Conservation (phyloP, 768 basidiomycete species). For the Chalciporus pseudorubinellus region DNA sequence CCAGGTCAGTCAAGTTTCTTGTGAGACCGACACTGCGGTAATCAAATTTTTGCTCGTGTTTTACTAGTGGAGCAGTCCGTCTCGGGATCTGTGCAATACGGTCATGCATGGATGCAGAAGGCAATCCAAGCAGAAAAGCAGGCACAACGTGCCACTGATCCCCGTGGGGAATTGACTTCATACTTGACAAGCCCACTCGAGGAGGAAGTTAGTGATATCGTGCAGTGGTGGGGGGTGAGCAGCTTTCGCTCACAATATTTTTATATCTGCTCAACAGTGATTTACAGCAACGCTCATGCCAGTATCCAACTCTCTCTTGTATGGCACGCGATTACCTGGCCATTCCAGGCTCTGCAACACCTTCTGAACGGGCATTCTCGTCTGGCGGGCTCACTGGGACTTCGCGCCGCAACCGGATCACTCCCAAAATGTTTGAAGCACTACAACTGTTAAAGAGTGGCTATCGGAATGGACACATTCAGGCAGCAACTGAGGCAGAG, state of each 20-base stretch:
- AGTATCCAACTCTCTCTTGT: neutral
- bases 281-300: conserved; percentile 8
- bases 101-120: too few species aligned
- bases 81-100: neutral
- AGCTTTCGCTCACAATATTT: too few species aligned
- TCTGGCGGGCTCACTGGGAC: conserved; percentile 27
- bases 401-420: neutral
- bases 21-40: too few species aligned
- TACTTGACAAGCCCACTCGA: conserved; percentile 2
- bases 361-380: conserved; percentile 30
- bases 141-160: neutral
- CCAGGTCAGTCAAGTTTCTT: too few species aligned
- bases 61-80: neutral
- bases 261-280: too few species aligned
- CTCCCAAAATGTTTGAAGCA: too few species aligned
- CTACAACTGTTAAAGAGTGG: too few species aligned
- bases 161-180: neutral
- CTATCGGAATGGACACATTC: too few species aligned
- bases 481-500: too few species aligned
- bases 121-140: neutral
- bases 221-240: conserved; percentile 8
- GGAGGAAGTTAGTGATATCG: neutral
- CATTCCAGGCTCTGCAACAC: conserved; percentile 25
- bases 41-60: neutral
- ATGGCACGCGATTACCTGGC: neutral